phyloP scores from a whole-genome alignment of 2,329 filamentous ascomycete species.

The Colletotrichum tropicicola region DNA sequence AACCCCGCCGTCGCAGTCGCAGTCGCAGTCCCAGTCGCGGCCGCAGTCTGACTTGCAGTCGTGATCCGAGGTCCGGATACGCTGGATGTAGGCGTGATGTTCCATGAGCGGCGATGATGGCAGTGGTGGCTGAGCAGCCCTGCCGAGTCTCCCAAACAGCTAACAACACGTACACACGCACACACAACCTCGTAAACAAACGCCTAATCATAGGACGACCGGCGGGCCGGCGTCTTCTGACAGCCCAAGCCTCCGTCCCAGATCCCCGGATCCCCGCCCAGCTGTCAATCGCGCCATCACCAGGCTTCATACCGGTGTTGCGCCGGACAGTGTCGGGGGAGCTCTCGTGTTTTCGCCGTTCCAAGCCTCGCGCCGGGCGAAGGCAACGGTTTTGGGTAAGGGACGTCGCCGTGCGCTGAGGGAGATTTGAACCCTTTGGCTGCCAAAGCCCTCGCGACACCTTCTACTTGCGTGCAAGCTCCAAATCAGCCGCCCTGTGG shows the following conservation, averaged over 20 bases:
- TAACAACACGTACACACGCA: too few relatives aligned
- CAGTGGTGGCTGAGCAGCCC: slow-evolving; percentile 12
- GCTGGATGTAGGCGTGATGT: too few relatives aligned
- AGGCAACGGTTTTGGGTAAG: background rate
- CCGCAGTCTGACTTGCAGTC: background rate
- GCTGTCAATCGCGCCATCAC: background rate
- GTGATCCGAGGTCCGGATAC: too few relatives aligned
- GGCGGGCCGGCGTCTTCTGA: background rate
- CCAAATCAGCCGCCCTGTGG: background rate
- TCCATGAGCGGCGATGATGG: background rate
- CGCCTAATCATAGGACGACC: background rate
- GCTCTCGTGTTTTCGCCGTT: too few relatives aligned
- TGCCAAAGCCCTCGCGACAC: background rate
- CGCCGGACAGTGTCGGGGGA: too few relatives aligned
- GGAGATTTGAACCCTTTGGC: too few relatives aligned
- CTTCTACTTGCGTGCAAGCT: slow-evolving; percentile 1
- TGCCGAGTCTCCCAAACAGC: background rate
- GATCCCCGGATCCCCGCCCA: background rate
- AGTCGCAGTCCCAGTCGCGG: background rate
- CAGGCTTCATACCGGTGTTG: background rate
- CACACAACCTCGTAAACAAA: background rate
- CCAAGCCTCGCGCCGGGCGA: background rate
- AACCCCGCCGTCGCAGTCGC: background rate
- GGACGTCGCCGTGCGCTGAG: background rate
- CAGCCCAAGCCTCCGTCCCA: background rate